A percentile compares a stretch with the other conserved stretches of the same genome.
phyloP scores from a whole-genome alignment of 179 eudicot genomes.

The Dionaea muscipula region DNA sequence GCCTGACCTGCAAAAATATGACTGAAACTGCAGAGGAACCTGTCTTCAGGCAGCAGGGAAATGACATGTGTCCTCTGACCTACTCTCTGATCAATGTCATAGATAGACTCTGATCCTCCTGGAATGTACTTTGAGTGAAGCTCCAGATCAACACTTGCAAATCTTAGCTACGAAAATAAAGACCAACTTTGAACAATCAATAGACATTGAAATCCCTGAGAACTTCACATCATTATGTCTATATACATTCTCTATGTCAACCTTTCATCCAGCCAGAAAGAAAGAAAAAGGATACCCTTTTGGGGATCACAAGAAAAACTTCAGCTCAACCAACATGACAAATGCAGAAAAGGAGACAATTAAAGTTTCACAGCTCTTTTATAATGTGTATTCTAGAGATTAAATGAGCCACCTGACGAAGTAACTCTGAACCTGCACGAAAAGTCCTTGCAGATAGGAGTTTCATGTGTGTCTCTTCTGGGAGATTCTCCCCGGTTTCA shows the following conservation, averaged over 20 bases:
- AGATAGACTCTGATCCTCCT: conserved; percentile 24
- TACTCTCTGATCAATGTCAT: conserved; percentile 23
- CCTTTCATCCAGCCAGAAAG: too few relatives aligned
- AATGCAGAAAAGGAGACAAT: neutral
- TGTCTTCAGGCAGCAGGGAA: conserved; percentile 27
- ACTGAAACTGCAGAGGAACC: conserved; percentile 25
- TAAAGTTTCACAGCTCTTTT: too few relatives aligned
- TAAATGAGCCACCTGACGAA: conserved; percentile 16
- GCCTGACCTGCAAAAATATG: conserved; percentile 31
- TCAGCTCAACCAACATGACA: neutral
- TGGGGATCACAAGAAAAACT: too few relatives aligned
- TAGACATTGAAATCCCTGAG: neutral
- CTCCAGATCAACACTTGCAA: conserved; percentile 22
- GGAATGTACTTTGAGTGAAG: conserved; percentile 22
- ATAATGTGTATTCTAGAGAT: neutral
- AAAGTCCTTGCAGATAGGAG: conserved; percentile 23
- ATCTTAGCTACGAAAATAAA: conserved; percentile 15
- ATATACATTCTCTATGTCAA: too few relatives aligned
- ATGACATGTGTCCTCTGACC: conserved; percentile 19
- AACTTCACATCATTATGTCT: neutral
- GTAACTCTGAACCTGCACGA: conserved; percentile 21
- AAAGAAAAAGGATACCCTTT: too few relatives aligned
- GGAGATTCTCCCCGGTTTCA: conserved; percentile 21
- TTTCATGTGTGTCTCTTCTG: conserved; percentile 18
- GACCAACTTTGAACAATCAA: neutral